phyloP scores from a whole-genome alignment of 139 green algal genomes.

The Chlorella sorokiniana region DNA sequence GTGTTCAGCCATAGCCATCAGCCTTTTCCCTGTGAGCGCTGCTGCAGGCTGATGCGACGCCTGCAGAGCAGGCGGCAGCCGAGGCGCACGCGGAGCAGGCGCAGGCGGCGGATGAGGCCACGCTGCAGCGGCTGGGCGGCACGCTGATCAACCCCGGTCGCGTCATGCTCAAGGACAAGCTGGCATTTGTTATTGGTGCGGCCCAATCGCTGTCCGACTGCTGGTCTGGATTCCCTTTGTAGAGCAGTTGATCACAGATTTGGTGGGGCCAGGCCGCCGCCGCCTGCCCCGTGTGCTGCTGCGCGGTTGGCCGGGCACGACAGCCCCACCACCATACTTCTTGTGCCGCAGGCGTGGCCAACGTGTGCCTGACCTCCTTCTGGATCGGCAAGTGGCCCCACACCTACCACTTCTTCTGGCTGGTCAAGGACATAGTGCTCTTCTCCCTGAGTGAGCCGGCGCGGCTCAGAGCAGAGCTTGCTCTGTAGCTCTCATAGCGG shows the following conservation, averaged over 20 bases:
- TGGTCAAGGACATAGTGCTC: conserved; percentile 54
- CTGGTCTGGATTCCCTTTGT: no score
- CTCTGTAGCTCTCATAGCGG: neutral
- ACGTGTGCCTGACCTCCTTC: conserved; percentile 41
- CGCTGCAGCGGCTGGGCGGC: neutral
- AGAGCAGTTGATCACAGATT: no score
- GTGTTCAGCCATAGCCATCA: neutral
- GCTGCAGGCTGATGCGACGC: neutral
- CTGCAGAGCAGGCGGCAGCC: neutral
- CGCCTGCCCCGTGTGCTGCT: no score
- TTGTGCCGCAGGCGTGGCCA: conserved; percentile 34
- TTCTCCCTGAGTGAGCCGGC: conserved; percentile 47
- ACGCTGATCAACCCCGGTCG: conserved; percentile 18
- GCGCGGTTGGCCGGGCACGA: no score
- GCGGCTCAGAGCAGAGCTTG: neutral
- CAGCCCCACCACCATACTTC: no score
- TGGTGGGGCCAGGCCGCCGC: no score
- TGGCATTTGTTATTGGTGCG: conserved; percentile 51
- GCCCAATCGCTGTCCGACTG: neutral
- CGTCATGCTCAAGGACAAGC: conserved; percentile 54
- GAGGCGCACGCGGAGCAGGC: neutral
- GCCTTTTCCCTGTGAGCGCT: neutral
- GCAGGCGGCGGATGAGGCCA: neutral
- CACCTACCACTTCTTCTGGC: conserved; percentile 77
- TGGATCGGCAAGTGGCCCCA: conserved; percentile 70